Evolutionary conservation across 1,284 basidiomycete species (phyloP).

Genomic region (Agroathelia rolfsii): DNA sequence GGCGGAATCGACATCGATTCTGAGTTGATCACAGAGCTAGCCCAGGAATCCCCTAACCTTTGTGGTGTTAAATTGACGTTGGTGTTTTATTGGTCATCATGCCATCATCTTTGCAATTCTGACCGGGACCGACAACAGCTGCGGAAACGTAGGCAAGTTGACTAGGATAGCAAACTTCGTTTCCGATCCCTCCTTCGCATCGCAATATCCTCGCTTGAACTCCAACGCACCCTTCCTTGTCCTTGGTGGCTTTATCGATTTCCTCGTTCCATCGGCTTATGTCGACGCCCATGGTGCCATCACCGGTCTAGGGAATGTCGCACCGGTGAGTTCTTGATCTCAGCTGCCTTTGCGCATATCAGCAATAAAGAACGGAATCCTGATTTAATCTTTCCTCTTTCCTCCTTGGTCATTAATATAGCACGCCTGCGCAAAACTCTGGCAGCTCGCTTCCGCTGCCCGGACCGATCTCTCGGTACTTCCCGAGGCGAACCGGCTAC

Average conservation of each 20-base stretch:
- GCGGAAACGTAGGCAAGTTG: conserved; percentile 85
- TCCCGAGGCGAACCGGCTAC: conserved; percentile 62
- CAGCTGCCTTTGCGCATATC: too few relatives aligned
- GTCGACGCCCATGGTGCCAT: conserved; percentile 72
- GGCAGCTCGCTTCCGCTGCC: conserved; percentile 48
- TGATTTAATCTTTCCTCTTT: conserved; percentile 9
- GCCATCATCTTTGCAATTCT: conserved; percentile 3
- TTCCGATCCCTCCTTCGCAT: conserved; percentile 45
- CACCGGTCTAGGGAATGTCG: conserved; percentile 71
- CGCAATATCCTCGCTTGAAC: conserved; percentile 56
- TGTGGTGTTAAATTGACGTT: conserved; percentile 84
- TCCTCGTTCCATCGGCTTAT: conserved; percentile 62
- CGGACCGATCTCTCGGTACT: conserved; percentile 47
- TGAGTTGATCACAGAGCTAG: conserved; percentile 74
- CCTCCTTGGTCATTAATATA: conserved; percentile 19
- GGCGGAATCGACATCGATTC: conserved; percentile 83
- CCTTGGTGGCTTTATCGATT: conserved; percentile 72
- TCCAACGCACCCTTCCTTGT: conserved; percentile 61
- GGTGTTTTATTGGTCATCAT: conserved; percentile 19
- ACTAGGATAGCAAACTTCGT: conserved; percentile 71
- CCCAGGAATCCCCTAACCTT: conserved; percentile 59
- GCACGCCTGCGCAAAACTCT: conserved; percentile 53
- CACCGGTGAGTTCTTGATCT: conserved; percentile 45
- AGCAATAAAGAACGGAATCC: too few relatives aligned
- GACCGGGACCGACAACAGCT: conserved; percentile 35